A percentile compares a stretch with the other conserved stretches of the same genome.
Conservation (phyloP, 1,284 basidiomycete species). For the Cryptococcus depauperatus region DNA sequence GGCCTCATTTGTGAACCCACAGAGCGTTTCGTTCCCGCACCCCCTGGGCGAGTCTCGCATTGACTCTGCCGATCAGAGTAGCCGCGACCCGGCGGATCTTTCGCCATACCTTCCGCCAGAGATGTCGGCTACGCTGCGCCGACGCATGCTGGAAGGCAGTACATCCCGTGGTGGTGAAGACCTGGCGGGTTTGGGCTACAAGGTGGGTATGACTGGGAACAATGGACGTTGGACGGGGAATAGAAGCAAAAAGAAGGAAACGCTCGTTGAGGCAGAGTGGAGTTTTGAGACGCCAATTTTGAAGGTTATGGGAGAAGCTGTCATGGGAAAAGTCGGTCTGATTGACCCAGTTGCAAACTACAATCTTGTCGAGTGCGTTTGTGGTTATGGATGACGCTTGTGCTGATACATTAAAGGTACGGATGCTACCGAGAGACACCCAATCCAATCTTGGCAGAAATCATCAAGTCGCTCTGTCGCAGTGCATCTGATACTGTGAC, state of each 20-base stretch:
- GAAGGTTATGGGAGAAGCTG: slow-evolving; percentile 7
- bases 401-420: slow-evolving; percentile 7
- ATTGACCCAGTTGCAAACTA: slow-evolving; percentile 6
- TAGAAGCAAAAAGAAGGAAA: slow-evolving; percentile 1
- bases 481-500: slow-evolving; percentile 1
- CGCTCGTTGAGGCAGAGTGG: slow-evolving; percentile 13
- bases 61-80: too few relatives aligned
- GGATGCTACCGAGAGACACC: slow-evolving; percentile 18
- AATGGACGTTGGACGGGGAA: neutral
- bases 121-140: neutral
- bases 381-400: neutral
- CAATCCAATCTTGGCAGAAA: slow-evolving; percentile 10
- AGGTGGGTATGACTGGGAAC: neutral
- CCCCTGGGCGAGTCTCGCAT: too few relatives aligned
- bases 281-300: slow-evolving; percentile 15
- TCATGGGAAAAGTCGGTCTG: slow-evolving; percentile 1
- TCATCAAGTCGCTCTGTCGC: slow-evolving; percentile 6
- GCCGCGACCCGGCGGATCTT: neutral
- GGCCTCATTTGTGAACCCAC: too few relatives aligned
- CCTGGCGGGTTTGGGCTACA: too few relatives aligned
- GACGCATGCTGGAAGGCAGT: neutral
- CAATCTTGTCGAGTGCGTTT: slow-evolving; percentile 20
- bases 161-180: neutral
- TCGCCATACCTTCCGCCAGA: neutral
- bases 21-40: too few relatives aligned